Base-by-base conservation (phyloP, 768 basidiomycete genomes). In the Amanita molliuscula region DNA sequence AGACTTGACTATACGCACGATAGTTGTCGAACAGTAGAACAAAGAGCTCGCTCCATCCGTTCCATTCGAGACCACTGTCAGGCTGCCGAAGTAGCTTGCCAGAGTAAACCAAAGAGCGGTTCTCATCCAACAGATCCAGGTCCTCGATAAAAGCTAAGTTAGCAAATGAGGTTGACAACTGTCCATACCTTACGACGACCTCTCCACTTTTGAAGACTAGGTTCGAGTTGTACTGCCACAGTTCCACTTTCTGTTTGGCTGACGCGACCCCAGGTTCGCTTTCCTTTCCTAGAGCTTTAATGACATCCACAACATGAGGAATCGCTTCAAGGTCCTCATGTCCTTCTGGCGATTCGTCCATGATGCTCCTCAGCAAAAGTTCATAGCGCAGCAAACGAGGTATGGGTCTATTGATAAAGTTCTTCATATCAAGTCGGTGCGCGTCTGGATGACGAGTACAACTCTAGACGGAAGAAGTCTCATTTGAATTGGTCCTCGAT, bases 11-110 rank as follows among this genome's bases (percentile, higher is more conserved):
- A 20, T 26, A 44, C 49, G 15, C 49, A 92, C 92, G 63, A 58
- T 96, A 99, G 60, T 98, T 92, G 61, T 99, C 96, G 61, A 99
- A 96, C 3, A 99, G 69, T 49, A 97, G 71, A 2, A 94, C 84
- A 55, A 84, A 88, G 1, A 94, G 70, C 57, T 97, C 92, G 16
- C 78, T 79, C 84, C 89, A 93, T 35, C 80, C 84, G 53, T 70
- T 83, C 76, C 78, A 78, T 61, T 85, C 82, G 53, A 86, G 76
- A 16, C 82, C 83, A 16, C 78, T 80, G 35, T 95, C 92, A 4
- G 88, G 85, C 54, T 91, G 88, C 42, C 91, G 77, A 40, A 86
- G 70, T 18, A 97, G 65, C 56, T 82, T 88, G 6, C 92, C 84
- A 1, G 85, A 79, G 57, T 93, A 81, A 25, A 95, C 83, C 44